Conservation (phyloP, 768 basidiomycete species). For the Hericium erinaceus region DNA sequence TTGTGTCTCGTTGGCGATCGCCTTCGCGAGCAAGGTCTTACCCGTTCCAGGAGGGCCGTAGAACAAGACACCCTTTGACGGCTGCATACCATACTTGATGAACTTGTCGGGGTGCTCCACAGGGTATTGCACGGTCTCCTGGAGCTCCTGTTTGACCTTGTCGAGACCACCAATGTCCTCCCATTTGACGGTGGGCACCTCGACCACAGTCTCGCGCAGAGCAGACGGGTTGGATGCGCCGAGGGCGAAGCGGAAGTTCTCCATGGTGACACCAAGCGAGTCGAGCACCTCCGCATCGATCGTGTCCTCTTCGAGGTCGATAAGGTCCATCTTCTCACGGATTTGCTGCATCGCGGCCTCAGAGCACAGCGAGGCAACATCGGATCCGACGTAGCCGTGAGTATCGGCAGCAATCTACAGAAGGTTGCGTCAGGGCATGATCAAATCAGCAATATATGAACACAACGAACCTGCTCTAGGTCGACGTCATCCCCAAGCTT, state of each 20-base stretch:
- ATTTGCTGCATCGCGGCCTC: slow-evolving; percentile 99
- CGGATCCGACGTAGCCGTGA: slow-evolving; percentile 98
- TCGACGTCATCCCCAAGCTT: slow-evolving; percentile 95
- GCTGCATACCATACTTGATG: slow-evolving; percentile 99
- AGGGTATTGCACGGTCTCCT: slow-evolving; percentile 99
- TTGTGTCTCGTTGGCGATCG: slow-evolving; percentile 98
- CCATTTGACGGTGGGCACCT: slow-evolving; percentile 98
- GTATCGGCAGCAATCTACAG: slow-evolving; percentile 93
- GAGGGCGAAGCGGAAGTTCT: slow-evolving; percentile 99
- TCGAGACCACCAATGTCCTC: slow-evolving; percentile 99
- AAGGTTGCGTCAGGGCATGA: slow-evolving; percentile 5
- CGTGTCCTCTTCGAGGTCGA: slow-evolving; percentile 93
- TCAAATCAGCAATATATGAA: neutral
- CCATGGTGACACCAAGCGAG: slow-evolving; percentile 98
- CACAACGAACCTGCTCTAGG: slow-evolving; percentile 67
- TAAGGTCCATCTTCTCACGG: slow-evolving; percentile 99
- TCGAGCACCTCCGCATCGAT: slow-evolving; percentile 99
- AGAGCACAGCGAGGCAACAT: slow-evolving; percentile 94
- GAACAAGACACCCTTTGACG: slow-evolving; percentile 98
- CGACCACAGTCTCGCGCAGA: slow-evolving; percentile 97
- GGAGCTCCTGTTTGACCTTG: slow-evolving; percentile 98
- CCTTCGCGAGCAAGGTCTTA: slow-evolving; percentile 98
- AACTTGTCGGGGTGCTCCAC: slow-evolving; percentile 99
- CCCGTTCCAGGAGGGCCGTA: slow-evolving; percentile 99
- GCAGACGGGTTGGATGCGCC: slow-evolving; percentile 97